A percentile compares a stretch with the other conserved stretches of the same genome.
Conservation (phyloP, 192 early-diverging fungal species). For the Backusella luteola region DNA sequence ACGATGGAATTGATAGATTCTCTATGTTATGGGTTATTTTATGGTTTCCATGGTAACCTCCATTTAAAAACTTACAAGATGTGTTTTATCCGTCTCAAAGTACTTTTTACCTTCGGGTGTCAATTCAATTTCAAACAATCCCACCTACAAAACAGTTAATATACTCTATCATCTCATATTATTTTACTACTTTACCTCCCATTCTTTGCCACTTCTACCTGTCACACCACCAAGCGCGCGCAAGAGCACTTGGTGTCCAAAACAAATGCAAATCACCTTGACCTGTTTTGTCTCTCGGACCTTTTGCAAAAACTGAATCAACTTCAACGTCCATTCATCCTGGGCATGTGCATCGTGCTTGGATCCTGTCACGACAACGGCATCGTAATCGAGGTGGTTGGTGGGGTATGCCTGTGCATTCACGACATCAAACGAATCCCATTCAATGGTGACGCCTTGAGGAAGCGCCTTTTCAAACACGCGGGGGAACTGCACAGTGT, state of each 20-base stretch:
- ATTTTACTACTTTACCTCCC: constrained; percentile 64
- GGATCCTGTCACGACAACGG: constrained; percentile 55
- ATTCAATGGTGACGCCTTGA: constrained; percentile 12
- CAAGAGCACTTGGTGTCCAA: constrained; percentile 84
- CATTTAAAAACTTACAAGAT: constrained; percentile 21
- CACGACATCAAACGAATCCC: constrained; percentile 44
- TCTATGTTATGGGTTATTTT: constrained; percentile 17
- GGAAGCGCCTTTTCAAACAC: constrained; percentile 35
- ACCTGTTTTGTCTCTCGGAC: constrained; percentile 34
- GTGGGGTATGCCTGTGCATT: constrained; percentile 34
- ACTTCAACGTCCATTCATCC: constrained; percentile 61
- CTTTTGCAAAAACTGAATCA: constrained; percentile 52
- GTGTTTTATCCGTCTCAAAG: constrained; percentile 19
- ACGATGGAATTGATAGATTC: constrained; percentile 65
- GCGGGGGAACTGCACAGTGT: constrained; percentile 36
- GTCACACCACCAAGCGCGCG: constrained; percentile 61
- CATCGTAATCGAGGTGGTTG: constrained; percentile 40
- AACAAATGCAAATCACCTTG: constrained; percentile 73
- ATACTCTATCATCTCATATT: background rate
- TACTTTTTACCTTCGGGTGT: constrained; percentile 39
- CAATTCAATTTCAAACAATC: constrained; percentile 36
- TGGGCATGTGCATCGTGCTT: constrained; percentile 64
- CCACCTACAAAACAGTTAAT: constrained; percentile 38
- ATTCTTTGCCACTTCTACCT: constrained; percentile 59
- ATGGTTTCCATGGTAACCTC: too few relatives aligned